A percentile compares a stretch with the other conserved stretches of the same genome.
Evolutionary conservation across 129 eudicot genomes (phyloP).

Genomic region (Artemisia tridentata): DNA sequence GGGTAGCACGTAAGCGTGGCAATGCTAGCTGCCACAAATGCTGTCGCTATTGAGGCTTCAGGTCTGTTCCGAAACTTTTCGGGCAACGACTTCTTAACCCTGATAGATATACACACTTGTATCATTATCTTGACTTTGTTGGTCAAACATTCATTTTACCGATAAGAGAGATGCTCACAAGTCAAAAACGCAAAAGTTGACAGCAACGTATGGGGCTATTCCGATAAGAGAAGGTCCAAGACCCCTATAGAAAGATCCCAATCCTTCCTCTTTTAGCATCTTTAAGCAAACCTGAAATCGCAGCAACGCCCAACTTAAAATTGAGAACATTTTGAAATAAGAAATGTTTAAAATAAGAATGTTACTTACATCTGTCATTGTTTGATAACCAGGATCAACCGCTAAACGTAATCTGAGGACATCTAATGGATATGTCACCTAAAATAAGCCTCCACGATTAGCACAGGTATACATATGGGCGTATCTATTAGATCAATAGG

Average conservation of each 20-base stretch:
- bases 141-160: too few relatives aligned
- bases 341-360: neutral
- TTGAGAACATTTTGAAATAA: neutral
- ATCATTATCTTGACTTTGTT: too few relatives aligned
- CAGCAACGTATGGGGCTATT: conserved; percentile 96
- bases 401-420: conserved; percentile 91
- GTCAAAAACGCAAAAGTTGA: conserved; percentile 94
- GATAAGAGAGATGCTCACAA: conserved; percentile 71
- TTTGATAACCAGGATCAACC: conserved; percentile 82
- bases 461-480: neutral
- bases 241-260: conserved; percentile 74
- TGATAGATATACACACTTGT: conserved; percentile 30
- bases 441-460: conserved; percentile 11
- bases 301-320: conserved; percentile 6
- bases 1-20: conserved; percentile 93
- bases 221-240: conserved; percentile 92
- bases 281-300: conserved; percentile 59
- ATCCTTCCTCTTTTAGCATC: conserved; percentile 91
- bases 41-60: conserved; percentile 70
- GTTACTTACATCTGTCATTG: conserved; percentile 83
- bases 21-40: conserved; percentile 74
- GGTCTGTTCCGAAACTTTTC: conserved; percentile 81
- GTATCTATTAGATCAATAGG: neutral
- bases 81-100: conserved; percentile 95
- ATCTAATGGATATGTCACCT: conserved; percentile 93